Conservation (phyloP, 345 rosid species). For the Bruguiera parviflora region DNA sequence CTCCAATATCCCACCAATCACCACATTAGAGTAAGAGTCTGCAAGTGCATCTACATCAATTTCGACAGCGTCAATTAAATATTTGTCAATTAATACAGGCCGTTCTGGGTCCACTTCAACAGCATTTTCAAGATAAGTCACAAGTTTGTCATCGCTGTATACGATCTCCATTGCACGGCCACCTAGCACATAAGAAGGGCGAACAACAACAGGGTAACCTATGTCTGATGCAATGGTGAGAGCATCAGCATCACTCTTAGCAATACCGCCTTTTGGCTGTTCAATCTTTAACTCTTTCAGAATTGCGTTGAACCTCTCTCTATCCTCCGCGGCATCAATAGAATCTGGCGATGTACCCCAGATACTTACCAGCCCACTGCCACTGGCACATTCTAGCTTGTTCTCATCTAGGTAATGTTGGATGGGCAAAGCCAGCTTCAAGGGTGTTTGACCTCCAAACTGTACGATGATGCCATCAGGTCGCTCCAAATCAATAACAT, state of each 20-base stretch:
- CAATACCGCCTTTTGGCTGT: constrained; percentile 98
- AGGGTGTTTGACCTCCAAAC: constrained; percentile 97
- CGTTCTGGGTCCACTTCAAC: constrained; percentile 92
- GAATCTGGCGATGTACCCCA: constrained; percentile 99
- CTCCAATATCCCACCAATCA: constrained; percentile 98
- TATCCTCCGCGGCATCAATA: constrained; percentile 93
- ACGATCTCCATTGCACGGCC: constrained; percentile 98
- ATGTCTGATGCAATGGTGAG: constrained; percentile 73
- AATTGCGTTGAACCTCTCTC: constrained; percentile 87
- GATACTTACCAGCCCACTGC: constrained; percentile 64
- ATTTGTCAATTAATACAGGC: constrained; percentile 85
- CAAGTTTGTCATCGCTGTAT: constrained; percentile 70
- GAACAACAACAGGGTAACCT: constrained; percentile 91
- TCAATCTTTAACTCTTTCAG: constrained; percentile 72
- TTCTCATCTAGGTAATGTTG: constrained; percentile 75
- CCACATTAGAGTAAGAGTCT: constrained; percentile 73
- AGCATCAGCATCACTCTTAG: constrained; percentile 85
- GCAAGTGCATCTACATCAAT: constrained; percentile 89
- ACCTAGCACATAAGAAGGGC: constrained; percentile 94
- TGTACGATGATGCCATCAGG: constrained; percentile 97
- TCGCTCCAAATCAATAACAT: constrained; percentile 77
- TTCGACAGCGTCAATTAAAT: constrained; percentile 86
- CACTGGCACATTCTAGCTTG: constrained; percentile 60
- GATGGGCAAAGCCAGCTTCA: constrained; percentile 85
- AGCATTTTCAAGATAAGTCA: constrained; percentile 76